Percentiles rank a stretch among this genome's conserved stretches.
These are phyloP conservation scores for Euphorbia pulcherrima DNA, from an alignment of 345 rosid genomes.

Conservation along the genomic window DNA sequence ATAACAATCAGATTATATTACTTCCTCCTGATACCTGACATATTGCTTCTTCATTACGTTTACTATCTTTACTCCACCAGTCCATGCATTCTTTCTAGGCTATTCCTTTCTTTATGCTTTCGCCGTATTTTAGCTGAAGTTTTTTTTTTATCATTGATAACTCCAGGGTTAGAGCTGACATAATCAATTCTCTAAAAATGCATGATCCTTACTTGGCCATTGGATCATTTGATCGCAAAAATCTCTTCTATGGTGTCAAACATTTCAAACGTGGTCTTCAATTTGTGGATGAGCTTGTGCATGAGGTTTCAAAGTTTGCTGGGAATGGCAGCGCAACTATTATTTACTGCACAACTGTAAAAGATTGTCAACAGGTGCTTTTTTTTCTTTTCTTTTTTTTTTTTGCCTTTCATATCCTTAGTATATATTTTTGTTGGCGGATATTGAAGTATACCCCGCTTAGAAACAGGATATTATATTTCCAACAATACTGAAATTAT, in stretches of 20 bases:
- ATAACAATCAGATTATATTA: too few relatives aligned
- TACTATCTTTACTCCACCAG: not conserved
- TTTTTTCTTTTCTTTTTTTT: not conserved
- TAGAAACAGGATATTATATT: not conserved
- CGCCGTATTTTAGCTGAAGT: not conserved
- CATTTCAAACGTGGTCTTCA: slow-evolving; percentile 25
- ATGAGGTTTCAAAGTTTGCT: slow-evolving; percentile 34
- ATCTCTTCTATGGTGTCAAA: slow-evolving; percentile 48
- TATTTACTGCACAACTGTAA: slow-evolving; percentile 42
- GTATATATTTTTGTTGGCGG: not conserved
- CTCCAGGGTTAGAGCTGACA: slow-evolving; percentile 40
- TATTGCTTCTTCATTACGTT: not conserved
- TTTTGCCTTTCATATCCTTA: not conserved
- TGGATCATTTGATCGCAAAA: slow-evolving; percentile 49
- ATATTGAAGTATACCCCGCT: slow-evolving; percentile 3
- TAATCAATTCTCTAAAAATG: slow-evolving; percentile 39
- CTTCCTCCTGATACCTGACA: too few relatives aligned
- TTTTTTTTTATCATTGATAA: not conserved
- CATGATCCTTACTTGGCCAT: slow-evolving; percentile 38
- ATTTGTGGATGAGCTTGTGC: slow-evolving; percentile 37
- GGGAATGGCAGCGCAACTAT: slow-evolving; percentile 33
- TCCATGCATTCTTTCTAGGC: not conserved
- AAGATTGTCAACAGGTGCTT: slow-evolving; percentile 43
- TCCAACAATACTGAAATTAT: not conserved
- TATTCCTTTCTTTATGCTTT: not conserved